Conservation (phyloP, 1,139 yeast genomes). For the Saccharomyces hybrid region DNA sequence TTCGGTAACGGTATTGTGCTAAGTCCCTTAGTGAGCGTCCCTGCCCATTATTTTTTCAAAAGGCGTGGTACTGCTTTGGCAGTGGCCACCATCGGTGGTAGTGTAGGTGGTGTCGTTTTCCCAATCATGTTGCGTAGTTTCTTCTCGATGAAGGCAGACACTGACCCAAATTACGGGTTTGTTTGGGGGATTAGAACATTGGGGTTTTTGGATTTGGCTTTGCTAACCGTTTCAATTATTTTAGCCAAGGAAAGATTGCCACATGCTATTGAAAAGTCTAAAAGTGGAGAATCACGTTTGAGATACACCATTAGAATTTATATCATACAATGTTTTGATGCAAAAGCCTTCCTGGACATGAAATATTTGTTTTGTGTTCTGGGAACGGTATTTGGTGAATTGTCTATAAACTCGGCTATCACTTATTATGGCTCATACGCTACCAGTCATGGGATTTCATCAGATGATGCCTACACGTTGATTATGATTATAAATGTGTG, state of each 20-base stretch:
- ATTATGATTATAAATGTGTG: conserved; percentile 44
- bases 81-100: conserved; percentile 60
- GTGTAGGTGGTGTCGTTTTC: conserved; percentile 57
- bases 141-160: conserved; percentile 27
- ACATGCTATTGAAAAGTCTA: conserved; percentile 13
- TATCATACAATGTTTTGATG: conserved; percentile 36
- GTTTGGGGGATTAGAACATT: conserved; percentile 52
- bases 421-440: conserved; percentile 48
- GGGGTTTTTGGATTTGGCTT: conserved; percentile 44
- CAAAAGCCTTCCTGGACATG: conserved; percentile 38
- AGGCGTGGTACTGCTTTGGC: conserved; percentile 58
- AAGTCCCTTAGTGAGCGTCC: conserved; percentile 52
- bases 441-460: conserved; percentile 37
- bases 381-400: conserved; percentile 40
- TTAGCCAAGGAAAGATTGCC: conserved; percentile 39
- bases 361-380: conserved; percentile 35
- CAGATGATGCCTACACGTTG: conserved; percentile 39
- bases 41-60: conserved; percentile 54
- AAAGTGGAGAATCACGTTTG: conserved; percentile 8
- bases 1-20: conserved; percentile 52
- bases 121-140: conserved; percentile 52
- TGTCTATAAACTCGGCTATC: conserved; percentile 38
- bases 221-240: conserved; percentile 34
- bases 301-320: conserved; percentile 17
- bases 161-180: conserved; percentile 40